Percentiles rank a stretch among this genome's conserved stretches.
These are phyloP conservation scores for Monascus purpureus DNA, from an alignment of 495 filamentous ascomycete species.

Conservation along the genomic window DNA sequence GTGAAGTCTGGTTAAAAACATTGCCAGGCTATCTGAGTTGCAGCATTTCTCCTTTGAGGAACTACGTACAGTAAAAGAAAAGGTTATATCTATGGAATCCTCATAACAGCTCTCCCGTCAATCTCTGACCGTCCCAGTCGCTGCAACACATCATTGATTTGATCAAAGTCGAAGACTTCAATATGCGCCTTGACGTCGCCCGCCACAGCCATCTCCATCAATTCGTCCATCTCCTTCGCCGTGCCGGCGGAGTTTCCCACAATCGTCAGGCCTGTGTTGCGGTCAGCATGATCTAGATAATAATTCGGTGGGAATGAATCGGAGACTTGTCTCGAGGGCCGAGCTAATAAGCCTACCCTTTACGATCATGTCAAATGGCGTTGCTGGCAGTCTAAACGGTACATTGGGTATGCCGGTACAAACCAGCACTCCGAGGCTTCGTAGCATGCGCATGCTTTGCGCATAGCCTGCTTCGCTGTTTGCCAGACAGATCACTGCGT, in stretches of 20 bases:
- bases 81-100: conserved; percentile 20
- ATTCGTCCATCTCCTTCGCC: conserved; percentile 23
- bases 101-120: conserved; percentile 27
- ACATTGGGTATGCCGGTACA: conserved; percentile 30
- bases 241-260: conserved; percentile 29
- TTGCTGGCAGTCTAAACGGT: conserved; percentile 22
- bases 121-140: conserved; percentile 26
- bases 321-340: neutral
- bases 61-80: neutral
- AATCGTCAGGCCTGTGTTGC: conserved; percentile 21
- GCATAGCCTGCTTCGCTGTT: conserved; percentile 25
- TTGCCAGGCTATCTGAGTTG: no score
- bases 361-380: conserved; percentile 32
- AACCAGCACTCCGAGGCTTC: conserved; percentile 25
- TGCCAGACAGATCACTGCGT: conserved; percentile 31
- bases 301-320: no score
- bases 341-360: conserved; percentile 11
- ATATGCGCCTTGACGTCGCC: conserved; percentile 25
- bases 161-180: conserved; percentile 23
- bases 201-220: conserved; percentile 25
- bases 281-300: neutral
- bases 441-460: conserved; percentile 25
- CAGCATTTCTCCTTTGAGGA: neutral
- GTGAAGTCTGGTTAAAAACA: no score
- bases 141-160: conserved; percentile 28